Percentiles rank a stretch among this genome's conserved stretches.
phyloP scores from a whole-genome alignment of 2,329 filamentous ascomycete genomes.

The Aspergillus amoenus region DNA sequence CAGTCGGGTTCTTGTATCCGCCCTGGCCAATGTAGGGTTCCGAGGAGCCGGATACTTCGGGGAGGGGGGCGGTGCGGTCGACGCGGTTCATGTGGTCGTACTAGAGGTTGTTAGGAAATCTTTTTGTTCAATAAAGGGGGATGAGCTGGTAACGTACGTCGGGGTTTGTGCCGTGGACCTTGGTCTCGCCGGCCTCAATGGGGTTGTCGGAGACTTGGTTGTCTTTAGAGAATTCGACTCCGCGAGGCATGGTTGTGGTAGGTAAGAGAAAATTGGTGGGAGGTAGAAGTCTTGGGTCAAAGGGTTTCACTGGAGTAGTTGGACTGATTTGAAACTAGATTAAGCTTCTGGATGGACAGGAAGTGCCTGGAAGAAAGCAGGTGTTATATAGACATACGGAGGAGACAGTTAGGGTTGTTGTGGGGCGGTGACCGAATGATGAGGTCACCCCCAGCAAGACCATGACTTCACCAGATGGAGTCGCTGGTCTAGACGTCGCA shows the following conservation, averaged over 20 bases:
- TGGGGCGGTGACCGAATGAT: neutral
- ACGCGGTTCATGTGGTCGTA: constrained; percentile 30
- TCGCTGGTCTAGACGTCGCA: no score
- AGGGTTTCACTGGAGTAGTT: no score
- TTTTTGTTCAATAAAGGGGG: neutral
- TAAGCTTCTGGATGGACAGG: neutral
- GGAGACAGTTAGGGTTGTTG: neutral
- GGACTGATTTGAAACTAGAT: neutral
- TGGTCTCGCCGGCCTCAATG: constrained; percentile 33
- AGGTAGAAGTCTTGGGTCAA: neutral
- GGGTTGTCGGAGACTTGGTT: constrained; percentile 39
- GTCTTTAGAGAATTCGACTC: constrained; percentile 41
- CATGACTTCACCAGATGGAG: neutral
- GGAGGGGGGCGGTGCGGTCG: constrained; percentile 35
- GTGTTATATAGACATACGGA: neutral
- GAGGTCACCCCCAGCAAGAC: neutral
- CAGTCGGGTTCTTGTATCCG: constrained; percentile 18
- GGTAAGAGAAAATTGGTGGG: neutral
- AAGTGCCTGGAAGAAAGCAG: neutral
- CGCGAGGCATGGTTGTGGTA: constrained; percentile 35
- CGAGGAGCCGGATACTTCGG: constrained; percentile 32
- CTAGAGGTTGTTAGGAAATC: constrained; percentile 11
- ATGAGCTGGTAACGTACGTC: constrained; percentile 22
- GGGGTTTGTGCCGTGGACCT: constrained; percentile 36
- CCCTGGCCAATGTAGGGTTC: constrained; percentile 26